These are phyloP conservation scores for Dactylorhiza incarnata DNA, from an alignment of 106 monocot genomes.

Conservation along the genomic window DNA sequence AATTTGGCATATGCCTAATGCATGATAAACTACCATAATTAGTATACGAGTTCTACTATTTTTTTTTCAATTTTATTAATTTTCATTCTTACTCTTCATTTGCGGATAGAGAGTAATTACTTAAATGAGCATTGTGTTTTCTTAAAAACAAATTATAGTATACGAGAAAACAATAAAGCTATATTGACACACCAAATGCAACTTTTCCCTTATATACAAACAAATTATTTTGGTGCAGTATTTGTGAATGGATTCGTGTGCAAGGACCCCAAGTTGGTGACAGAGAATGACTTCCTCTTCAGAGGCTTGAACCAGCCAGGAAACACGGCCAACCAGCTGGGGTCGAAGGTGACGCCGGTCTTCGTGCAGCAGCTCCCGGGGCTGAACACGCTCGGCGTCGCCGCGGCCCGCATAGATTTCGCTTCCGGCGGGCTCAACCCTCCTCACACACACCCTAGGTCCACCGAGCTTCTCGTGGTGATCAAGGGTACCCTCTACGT, in stretches of 20 bases:
- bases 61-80: too few species aligned
- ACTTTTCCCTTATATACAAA: not conserved
- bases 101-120: too few species aligned
- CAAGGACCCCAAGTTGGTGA: not conserved
- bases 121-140: too few species aligned
- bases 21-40: too few species aligned
- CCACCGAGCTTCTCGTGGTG: slow-evolving; percentile 27
- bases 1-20: too few species aligned
- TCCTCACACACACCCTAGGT: slow-evolving; percentile 36
- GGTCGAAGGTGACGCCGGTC: not conserved
- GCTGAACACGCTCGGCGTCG: slow-evolving; percentile 43
- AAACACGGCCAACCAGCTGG: not conserved
- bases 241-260: slow-evolving; percentile 10
- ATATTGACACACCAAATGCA: too few species aligned
- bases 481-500: slow-evolving; percentile 17
- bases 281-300: slow-evolving; percentile 3
- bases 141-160: too few species aligned
- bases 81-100: too few species aligned
- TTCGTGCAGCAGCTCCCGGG: slow-evolving; percentile 5
- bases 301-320: not conserved
- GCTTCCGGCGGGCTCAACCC: slow-evolving; percentile 31
- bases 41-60: too few species aligned
- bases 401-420: slow-evolving; percentile 32
- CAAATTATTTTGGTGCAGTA: not conserved
- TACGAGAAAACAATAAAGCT: too few species aligned